Base-by-base conservation (phyloP, 2,329 filamentous ascomycete genomes). In the Tolypocladium sp. region DNA sequence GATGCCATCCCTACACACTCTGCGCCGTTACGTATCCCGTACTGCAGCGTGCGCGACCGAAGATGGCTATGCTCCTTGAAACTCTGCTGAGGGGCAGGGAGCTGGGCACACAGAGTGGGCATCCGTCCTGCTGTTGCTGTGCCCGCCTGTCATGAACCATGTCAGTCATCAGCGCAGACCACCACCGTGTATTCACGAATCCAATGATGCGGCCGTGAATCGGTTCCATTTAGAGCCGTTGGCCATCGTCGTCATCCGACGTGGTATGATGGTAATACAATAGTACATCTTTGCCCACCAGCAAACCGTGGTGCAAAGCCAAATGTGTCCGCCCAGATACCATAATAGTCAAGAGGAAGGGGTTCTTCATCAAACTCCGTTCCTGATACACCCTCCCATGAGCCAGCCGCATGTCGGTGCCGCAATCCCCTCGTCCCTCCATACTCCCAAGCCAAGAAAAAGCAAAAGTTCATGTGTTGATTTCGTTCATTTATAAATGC, bases 221-320 rank as follows among this genome's bases (percentile, higher is more conserved):
- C 41, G 30, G 53, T 52, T 40, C 20, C 46, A 41, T 51, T 55
- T 17, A 25, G 35, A 56, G 49, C 55, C 41, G 53, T 44, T 35
- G 37, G 37, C 58, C 58, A 42, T 2, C 54, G 58, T 49, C 41
- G 22, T 41, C 20, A n/a, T n/a, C 20, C 27, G 44, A 56, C 38
- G 42, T 38, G 25, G 37, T 58, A 56, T 62, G 58, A 55, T 66
- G 63, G 59, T 70, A 57, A 62, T 72, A 72, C 67, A 72, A 62
- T 68, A 65, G 61, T 70, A 69, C 68, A 71, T 68, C 55, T 63
- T 58, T 54, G 53, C 59, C 60, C 62, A 57, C 59, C 59, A 58
- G 59, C 38, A 63, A 54, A 56, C 20, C 56, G 55, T 30, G 61
- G 64, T 61, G 49, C 60, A 60, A 61, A 61, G 58, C 57, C 60